Base-by-base conservation (phyloP, 495 filamentous ascomycete genomes). In the Clavariopsis aquatica region DNA sequence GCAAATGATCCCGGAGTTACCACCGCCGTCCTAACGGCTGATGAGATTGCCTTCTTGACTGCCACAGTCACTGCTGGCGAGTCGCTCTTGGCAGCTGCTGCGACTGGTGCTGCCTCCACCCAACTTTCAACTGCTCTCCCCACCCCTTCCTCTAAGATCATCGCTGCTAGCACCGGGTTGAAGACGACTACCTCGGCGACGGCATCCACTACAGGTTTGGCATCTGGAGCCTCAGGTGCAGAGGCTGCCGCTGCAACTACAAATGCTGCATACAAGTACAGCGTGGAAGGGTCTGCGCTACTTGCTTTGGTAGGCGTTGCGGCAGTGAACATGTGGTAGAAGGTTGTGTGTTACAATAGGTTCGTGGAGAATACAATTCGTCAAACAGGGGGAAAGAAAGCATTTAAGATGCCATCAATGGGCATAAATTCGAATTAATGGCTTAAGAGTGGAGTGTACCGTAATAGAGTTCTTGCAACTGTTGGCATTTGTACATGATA, bases 21-120 rank as follows among this genome's bases (percentile, higher is more conserved):
- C 9, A 12, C 23, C 26, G 23, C 36, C 17, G 47, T 52, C 1
- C 26, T 57, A 2, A 7, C 17, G 9, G 60, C 22, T 7, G 28
- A 5, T 12, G 53, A 65, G 6, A 43, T 49, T 17, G 52, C 53
- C 13, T 65, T 38, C 23, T 15, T 52, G 43, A 51, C 53, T n/a
- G 62, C 62, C 26, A 65, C 55, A 15, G 34, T 65, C 10, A 65
- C 62, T 23, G 62, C 53, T 17, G 62, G 62, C 13, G 43, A 7
- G 13, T 27, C 47, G 26, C 27, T 49, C 26, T 46, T 65, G 43
- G 34, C 29, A 22, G 61, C 60, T 12, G 22, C 49, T 36, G 60
- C 22, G 28, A 29, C 31, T 27, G 38, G 59, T 26, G 47, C 34
- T 43, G 51, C 26, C n/a, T 13, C 51, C 26, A 53, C 20, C 51